Percentiles rank a stretch among this genome's conserved stretches.
Evolutionary conservation across 352 stramenopile species (phyloP).

Genomic region (Pythium coloratum): DNA sequence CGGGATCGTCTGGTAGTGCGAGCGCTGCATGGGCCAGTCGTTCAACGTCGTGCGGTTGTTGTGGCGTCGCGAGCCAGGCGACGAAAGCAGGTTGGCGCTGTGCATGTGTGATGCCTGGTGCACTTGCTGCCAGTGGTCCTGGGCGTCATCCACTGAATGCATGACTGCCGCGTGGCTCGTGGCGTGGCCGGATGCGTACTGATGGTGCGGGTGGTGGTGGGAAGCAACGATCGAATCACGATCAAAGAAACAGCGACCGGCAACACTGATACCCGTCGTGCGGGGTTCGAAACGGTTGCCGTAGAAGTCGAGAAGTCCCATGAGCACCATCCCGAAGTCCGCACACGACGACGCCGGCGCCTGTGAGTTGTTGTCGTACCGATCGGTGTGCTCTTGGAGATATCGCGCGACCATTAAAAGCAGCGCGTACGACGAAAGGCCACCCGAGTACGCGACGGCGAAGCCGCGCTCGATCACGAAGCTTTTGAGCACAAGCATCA

Average conservation of each 20-base stretch:
- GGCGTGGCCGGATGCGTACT: background rate
- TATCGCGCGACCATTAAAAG: slow-evolving; percentile 96
- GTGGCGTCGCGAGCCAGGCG: slow-evolving; percentile 60
- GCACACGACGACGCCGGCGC: slow-evolving; percentile 41
- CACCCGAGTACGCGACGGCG: slow-evolving; percentile 95
- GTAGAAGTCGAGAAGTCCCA: slow-evolving; percentile 98
- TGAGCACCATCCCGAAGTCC: slow-evolving; percentile 94
- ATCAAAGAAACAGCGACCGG: slow-evolving; percentile 79
- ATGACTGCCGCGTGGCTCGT: background rate
- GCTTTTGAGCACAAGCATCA: slow-evolving; percentile 97
- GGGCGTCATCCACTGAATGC: slow-evolving; percentile 60
- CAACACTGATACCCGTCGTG: slow-evolving; percentile 89
- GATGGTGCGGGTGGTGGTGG: slow-evolving; percentile 3
- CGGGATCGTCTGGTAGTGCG: slow-evolving; percentile 18
- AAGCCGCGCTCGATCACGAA: slow-evolving; percentile 92
- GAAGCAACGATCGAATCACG: slow-evolving; percentile 50
- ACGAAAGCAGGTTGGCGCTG: slow-evolving; percentile 54
- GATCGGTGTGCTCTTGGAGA: slow-evolving; percentile 84
- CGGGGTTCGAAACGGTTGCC: slow-evolving; percentile 93
- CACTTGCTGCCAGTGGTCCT: slow-evolving; percentile 64
- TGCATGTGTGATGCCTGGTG: slow-evolving; percentile 45
- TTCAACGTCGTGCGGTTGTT: slow-evolving; percentile 65
- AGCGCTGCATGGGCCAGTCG: slow-evolving; percentile 39
- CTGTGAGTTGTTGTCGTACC: slow-evolving; percentile 32
- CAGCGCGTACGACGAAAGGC: slow-evolving; percentile 95